Evolutionary conservation across 2,329 filamentous ascomycete genomes (phyloP).

Genomic region (Talaromyces funiculosus): DNA sequence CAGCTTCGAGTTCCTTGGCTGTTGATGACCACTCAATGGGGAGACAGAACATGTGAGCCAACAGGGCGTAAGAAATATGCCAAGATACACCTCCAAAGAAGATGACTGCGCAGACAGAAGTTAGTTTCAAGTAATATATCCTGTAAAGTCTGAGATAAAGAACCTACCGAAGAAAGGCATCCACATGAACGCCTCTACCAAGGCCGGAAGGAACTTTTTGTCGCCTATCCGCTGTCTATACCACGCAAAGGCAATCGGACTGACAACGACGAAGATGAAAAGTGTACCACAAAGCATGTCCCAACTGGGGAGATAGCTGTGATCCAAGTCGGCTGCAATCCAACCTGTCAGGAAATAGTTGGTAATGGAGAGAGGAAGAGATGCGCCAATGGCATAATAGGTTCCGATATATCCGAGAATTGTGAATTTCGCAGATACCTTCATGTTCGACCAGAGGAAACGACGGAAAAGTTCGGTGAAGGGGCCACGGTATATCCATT

Average conservation of each 20-base stretch:
- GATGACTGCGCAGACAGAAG: conserved; percentile 46
- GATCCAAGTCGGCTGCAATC: conserved; percentile 61
- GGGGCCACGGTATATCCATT: conserved; percentile 69
- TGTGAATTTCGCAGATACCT: conserved; percentile 59
- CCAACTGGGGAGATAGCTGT: conserved; percentile 64
- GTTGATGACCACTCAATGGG: conserved; percentile 85
- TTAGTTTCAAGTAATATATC: not conserved
- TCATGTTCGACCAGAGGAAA: conserved; percentile 65
- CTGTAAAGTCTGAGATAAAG: not conserved
- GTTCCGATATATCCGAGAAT: conserved; percentile 67
- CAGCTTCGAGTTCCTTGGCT: conserved; percentile 66
- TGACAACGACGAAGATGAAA: conserved; percentile 13
- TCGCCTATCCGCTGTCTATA: conserved; percentile 58
- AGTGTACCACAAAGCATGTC: conserved; percentile 12
- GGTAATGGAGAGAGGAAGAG: conserved; percentile 58
- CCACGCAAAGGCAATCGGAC: conserved; percentile 45
- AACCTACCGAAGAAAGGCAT: conserved; percentile 45
- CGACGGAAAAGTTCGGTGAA: conserved; percentile 74
- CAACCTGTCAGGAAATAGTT: conserved; percentile 70
- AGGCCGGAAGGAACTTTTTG: conserved; percentile 43
- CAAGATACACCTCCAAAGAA: conserved; percentile 68
- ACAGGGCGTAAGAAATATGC: conserved; percentile 72
- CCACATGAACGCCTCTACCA: conserved; percentile 59
- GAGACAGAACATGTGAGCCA: conserved; percentile 78
- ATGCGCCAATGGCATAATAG: conserved; percentile 65